phyloP scores from a whole-genome alignment of 164 flowering plant species.

The Nymphaea thermarum region DNA sequence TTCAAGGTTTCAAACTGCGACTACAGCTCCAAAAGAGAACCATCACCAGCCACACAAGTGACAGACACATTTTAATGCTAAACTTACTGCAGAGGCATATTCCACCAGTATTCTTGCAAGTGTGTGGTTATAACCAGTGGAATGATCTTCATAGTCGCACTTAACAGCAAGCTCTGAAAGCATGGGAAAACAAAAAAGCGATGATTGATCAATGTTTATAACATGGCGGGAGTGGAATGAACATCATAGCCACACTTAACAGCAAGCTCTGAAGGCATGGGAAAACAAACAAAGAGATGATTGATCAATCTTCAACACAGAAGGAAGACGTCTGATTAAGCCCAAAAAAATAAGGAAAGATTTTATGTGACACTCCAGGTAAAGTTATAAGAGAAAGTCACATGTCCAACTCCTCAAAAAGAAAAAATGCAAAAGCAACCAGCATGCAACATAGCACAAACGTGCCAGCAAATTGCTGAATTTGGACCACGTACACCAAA shows the following conservation, averaged over 20 bases:
- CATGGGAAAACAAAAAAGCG: neutral
- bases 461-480: no score
- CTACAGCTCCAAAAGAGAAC: neutral
- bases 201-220: no score
- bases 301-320: neutral
- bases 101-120: constrained; percentile 75
- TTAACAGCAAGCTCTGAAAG: constrained; percentile 31
- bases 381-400: no score
- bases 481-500: no score
- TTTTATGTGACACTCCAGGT: no score
- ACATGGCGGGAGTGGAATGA: no score
- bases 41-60: neutral
- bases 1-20: no score
- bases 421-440: no score
- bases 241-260: no score
- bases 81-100: constrained; percentile 90
- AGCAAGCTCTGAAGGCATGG: neutral
- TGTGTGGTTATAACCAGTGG: constrained; percentile 55
- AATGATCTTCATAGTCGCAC: constrained; percentile 18
- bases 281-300: neutral
- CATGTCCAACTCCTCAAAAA: no score
- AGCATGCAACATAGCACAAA: no score
- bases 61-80: neutral
- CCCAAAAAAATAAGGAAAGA: no score
- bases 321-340: neutral